Evolutionary conservation across 352 stramenopile genomes (phyloP).

Genomic region (Globisporangium uncinulatum): DNA sequence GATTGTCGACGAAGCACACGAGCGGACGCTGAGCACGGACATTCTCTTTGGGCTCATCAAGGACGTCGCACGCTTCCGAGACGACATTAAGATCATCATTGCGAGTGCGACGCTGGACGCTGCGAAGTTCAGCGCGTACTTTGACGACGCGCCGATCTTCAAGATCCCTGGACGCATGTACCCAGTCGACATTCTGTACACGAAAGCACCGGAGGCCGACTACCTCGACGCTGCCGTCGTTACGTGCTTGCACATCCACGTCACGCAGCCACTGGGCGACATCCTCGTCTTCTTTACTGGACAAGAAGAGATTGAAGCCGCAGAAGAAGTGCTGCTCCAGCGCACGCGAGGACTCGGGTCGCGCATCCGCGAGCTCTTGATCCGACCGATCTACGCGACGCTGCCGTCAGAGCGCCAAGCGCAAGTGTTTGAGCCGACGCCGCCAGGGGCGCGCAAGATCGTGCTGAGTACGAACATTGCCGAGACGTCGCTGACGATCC

Average conservation of each 20-base stretch:
- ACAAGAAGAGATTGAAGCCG: slow-evolving; percentile 99
- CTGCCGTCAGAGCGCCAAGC: slow-evolving; percentile 97
- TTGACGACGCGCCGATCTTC: slow-evolving; percentile 98
- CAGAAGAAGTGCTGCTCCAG: slow-evolving; percentile 93
- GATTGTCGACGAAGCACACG: slow-evolving; percentile 99
- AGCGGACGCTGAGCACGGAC: slow-evolving; percentile 97
- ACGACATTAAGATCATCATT: slow-evolving; percentile 98
- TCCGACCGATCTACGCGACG: slow-evolving; percentile 99
- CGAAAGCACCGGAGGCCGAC: slow-evolving; percentile 96
- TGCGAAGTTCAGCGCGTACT: slow-evolving; percentile 99
- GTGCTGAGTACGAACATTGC: slow-evolving; percentile 99
- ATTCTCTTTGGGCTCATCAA: slow-evolving; percentile 99
- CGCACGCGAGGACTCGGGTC: slow-evolving; percentile 92
- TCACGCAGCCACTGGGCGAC: slow-evolving; percentile 96
- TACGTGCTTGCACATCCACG: slow-evolving; percentile 98
- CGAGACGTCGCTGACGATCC: slow-evolving; percentile 98
- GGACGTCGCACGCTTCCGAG: slow-evolving; percentile 94
- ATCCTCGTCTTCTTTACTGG: slow-evolving; percentile 99
- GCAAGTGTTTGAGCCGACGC: slow-evolving; percentile 99
- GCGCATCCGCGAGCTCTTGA: slow-evolving; percentile 97
- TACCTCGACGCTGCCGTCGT: slow-evolving; percentile 99
- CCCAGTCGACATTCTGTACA: slow-evolving; percentile 98
- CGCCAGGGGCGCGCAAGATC: slow-evolving; percentile 94
- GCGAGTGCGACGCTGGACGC: slow-evolving; percentile 96
- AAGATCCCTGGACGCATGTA: slow-evolving; percentile 97